A percentile compares a stretch with the other conserved stretches of the same genome.
These are phyloP conservation scores for Asterionellopsis glacialis DNA, from an alignment of 108 stramenopile species.

Conservation along the genomic window DNA sequence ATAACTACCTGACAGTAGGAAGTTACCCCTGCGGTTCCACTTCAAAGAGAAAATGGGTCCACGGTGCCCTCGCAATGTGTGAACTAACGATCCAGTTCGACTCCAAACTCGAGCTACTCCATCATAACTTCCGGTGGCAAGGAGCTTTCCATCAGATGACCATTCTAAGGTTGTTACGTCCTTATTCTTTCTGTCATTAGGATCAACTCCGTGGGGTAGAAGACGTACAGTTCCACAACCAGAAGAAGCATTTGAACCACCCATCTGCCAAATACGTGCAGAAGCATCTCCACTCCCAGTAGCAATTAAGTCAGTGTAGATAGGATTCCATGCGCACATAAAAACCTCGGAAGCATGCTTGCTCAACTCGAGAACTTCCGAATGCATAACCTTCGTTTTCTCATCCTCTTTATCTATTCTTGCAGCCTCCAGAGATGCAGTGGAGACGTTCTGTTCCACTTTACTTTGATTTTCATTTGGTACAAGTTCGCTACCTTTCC, in stretches of 20 bases:
- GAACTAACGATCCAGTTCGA: slow-evolving; percentile 67
- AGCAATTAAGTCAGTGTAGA: slow-evolving; percentile 85
- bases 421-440: background rate
- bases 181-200: slow-evolving; percentile 86
- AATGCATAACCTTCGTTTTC: slow-evolving; percentile 42
- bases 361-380: slow-evolving; percentile 69
- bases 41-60: slow-evolving; percentile 95
- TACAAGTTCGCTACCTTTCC: background rate
- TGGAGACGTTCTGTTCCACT: background rate
- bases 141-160: slow-evolving; percentile 85
- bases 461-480: background rate
- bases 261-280: slow-evolving; percentile 90
- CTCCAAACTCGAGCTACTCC: slow-evolving; percentile 94
- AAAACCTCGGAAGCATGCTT: slow-evolving; percentile 92
- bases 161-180: slow-evolving; percentile 96
- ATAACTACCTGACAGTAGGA: slow-evolving; percentile 87
- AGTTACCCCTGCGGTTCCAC: slow-evolving; percentile 92
- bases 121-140: slow-evolving; percentile 95
- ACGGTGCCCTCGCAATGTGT: slow-evolving; percentile 84
- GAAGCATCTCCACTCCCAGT: slow-evolving; percentile 94
- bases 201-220: slow-evolving; percentile 78
- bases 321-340: slow-evolving; percentile 97
- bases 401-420: slow-evolving; percentile 54
- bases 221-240: slow-evolving; percentile 68
- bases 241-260: slow-evolving; percentile 49